These are phyloP conservation scores for Harringtonia aguacate DNA, from an alignment of 2,329 filamentous ascomycete species.

Conservation along the genomic window DNA sequence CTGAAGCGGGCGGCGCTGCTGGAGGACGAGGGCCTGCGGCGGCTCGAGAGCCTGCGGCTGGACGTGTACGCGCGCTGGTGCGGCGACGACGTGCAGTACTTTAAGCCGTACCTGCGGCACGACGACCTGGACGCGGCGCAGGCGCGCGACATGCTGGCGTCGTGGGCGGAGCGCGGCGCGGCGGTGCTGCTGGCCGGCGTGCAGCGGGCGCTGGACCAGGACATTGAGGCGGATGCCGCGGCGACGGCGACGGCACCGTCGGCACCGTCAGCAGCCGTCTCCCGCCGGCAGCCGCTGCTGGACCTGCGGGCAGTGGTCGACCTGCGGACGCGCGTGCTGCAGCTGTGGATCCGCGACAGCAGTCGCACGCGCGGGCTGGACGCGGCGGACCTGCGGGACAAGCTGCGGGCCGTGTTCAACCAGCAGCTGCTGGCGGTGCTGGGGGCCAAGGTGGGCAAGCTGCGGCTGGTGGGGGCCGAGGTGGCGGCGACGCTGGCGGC, in stretches of 20 bases:
- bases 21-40: constrained; percentile 55
- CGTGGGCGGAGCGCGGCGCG: constrained; percentile 54
- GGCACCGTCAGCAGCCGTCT: neutral
- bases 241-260: neutral
- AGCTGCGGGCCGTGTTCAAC: constrained; percentile 59
- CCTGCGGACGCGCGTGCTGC: constrained; percentile 58
- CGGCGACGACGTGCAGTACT: constrained; percentile 69
- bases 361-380: constrained; percentile 56
- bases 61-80: constrained; percentile 75
- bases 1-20: constrained; percentile 64
- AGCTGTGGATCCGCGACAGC: constrained; percentile 64
- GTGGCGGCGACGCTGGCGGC: constrained; percentile 49
- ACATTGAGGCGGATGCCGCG: neutral
- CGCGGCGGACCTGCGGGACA: constrained; percentile 55
- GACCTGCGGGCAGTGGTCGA: constrained; percentile 61
- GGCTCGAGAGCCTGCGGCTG: constrained; percentile 60
- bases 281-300: constrained; percentile 25
- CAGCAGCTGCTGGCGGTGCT: constrained; percentile 53
- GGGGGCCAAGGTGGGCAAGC: constrained; percentile 49
- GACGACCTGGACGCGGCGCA: constrained; percentile 58
- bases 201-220: constrained; percentile 42
- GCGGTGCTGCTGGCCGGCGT: constrained; percentile 52
- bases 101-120: constrained; percentile 78
- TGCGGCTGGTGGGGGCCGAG: constrained; percentile 54
- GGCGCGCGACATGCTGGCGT: constrained; percentile 47